Evolutionary conservation across 2,329 filamentous ascomycete genomes (phyloP).

Genomic region (Clonostachys rhizophaga): DNA sequence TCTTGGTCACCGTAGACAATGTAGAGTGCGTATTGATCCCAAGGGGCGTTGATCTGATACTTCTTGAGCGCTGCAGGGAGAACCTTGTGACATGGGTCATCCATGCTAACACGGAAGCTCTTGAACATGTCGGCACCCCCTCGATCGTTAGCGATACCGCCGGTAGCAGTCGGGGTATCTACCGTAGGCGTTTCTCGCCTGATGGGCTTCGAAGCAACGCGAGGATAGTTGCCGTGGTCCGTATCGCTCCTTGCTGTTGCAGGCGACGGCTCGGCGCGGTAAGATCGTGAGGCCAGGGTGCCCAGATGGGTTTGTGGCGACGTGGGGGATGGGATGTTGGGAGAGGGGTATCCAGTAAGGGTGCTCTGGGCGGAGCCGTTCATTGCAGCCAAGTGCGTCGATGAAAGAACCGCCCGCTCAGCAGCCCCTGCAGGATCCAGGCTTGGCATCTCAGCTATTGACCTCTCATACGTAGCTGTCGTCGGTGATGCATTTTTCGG

Average conservation of each 20-base stretch:
- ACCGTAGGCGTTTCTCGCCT: conserved; percentile 58
- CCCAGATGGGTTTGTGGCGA: conserved; percentile 54
- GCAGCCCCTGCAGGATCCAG: conserved; percentile 67
- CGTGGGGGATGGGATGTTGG: conserved; percentile 67
- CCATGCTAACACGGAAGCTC: conserved; percentile 95
- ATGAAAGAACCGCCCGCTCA: conserved; percentile 60
- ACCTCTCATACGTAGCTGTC: conserved; percentile 63
- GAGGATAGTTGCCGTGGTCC: conserved; percentile 8
- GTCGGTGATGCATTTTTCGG: conserved; percentile 77
- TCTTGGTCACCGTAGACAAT: conserved; percentile 99
- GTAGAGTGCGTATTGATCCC: conserved; percentile 95
- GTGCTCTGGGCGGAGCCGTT: conserved; percentile 57
- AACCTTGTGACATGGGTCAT: conserved; percentile 97
- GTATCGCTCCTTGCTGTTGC: conserved; percentile 8
- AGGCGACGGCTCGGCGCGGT: conserved; percentile 51
- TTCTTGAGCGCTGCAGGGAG: conserved; percentile 93
- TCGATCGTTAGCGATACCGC: conserved; percentile 37
- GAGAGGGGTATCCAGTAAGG: conserved; percentile 51
- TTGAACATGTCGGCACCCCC: conserved; percentile 88
- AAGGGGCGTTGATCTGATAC: conserved; percentile 97
- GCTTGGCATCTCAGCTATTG: conserved; percentile 52
- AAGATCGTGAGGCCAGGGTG: conserved; percentile 58
- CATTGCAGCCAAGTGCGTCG: conserved; percentile 66
- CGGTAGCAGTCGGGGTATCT: conserved; percentile 45
- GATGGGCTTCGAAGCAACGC: conserved; percentile 36